Conservation (phyloP, 2,329 filamentous ascomycete genomes). For the Fusarium caatingaense region DNA sequence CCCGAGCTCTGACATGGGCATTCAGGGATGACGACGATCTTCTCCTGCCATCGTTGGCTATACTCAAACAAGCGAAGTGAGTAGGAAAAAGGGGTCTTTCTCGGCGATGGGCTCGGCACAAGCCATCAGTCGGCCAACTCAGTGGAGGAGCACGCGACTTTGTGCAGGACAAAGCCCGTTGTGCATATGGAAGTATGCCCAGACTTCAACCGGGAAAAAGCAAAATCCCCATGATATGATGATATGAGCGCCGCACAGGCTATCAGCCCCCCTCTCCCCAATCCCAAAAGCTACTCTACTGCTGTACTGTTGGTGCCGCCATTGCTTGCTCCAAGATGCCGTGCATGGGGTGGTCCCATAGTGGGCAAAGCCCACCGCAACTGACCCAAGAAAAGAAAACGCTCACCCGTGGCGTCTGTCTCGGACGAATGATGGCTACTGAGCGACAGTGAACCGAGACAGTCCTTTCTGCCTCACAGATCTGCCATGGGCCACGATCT, state of each 20-base stretch:
- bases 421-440: slow-evolving; percentile 36
- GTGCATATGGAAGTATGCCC: slow-evolving; percentile 29
- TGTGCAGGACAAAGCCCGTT: slow-evolving; percentile 34
- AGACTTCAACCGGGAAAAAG: slow-evolving; percentile 16
- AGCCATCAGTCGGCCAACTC: slow-evolving; percentile 27
- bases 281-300: neutral
- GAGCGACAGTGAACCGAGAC: slow-evolving; percentile 28
- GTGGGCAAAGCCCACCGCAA: slow-evolving; percentile 19
- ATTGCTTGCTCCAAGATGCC: slow-evolving; percentile 32
- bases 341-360: slow-evolving; percentile 33
- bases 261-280: neutral
- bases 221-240: slow-evolving; percentile 38
- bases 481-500: slow-evolving; percentile 26
- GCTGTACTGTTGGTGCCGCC: slow-evolving; percentile 2
- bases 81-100: slow-evolving; percentile 36
- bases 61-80: slow-evolving; percentile 37
- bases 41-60: slow-evolving; percentile 30
- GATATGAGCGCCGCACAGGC: slow-evolving; percentile 13
- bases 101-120: slow-evolving; percentile 40
- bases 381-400: slow-evolving; percentile 29
- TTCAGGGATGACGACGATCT: slow-evolving; percentile 37
- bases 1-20: slow-evolving; percentile 11
- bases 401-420: slow-evolving; percentile 36
- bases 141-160: slow-evolving; percentile 41
- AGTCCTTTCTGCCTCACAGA: slow-evolving; percentile 13